Base-by-base conservation (phyloP, 495 filamentous ascomycete genomes). In the Hypoxylon crocopeplum region DNA sequence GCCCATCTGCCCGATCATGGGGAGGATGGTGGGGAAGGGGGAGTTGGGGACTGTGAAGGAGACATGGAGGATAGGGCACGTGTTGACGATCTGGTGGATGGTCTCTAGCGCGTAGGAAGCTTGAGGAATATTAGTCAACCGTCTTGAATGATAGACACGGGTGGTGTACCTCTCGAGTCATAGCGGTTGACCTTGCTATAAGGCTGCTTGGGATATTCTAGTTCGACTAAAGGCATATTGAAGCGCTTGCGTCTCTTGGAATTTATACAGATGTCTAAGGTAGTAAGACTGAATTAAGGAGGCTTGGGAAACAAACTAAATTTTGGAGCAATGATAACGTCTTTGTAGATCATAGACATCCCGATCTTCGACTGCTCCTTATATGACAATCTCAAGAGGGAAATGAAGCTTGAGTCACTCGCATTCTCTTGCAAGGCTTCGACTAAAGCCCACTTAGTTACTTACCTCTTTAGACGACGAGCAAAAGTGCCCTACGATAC, bases 1-100 rank as follows among this genome's bases (percentile, higher is more conserved):
- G 15, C 81, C 88, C 86, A 93, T 91, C 59, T 85, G 84, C 36
- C 92, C 92, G 56, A 96, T 89, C 91, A 96, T 94, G 30, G 93
- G 93, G 0, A 97, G 78, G 38, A 68, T 58, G 7, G 51, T 53
- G 3, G 92, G 91, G 61, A 92, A 92, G 10, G 87, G 86, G 51
- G 87, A 84, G 36, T 79, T 72, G 0, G 81, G 77, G 5, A 77
- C 76, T 16, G 81, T 75, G 83, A 96, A 97, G 48, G 92, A 91
- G 55, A 97, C 86, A 76, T 97, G 88, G 5, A 96, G 79, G 8
- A 97, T 83, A 12, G 85, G 86, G 13, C 83, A 83, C 7, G 78
- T 76, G 73, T 96, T 93, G 72, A 97, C 79, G 62, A 97, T 91
- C 46, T 69, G 68, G 69, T 97, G 90, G 69, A 97, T 92, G 5